These are phyloP conservation scores for Aspergillus oerlinghausenensis DNA, from an alignment of 2,329 filamentous ascomycete species.

Conservation along the genomic window DNA sequence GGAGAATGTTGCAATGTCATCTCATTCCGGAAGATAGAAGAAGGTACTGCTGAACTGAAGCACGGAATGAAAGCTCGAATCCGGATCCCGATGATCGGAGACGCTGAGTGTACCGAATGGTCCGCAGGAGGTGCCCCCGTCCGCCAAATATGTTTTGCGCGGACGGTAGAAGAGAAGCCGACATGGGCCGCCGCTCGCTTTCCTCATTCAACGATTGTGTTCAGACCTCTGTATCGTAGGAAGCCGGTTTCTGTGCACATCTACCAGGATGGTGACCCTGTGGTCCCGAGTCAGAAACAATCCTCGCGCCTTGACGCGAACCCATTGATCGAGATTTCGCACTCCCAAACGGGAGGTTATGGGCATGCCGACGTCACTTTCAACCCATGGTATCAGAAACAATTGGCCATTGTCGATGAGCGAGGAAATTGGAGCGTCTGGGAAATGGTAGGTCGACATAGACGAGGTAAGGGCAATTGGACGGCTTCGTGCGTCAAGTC, in stretches of 20 bases:
- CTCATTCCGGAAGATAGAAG: constrained; percentile 37
- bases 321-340: constrained; percentile 42
- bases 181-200: constrained; percentile 51
- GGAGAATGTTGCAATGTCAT: constrained; percentile 47
- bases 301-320: constrained; percentile 46
- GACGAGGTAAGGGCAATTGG: constrained; percentile 26
- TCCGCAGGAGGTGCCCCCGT: constrained; percentile 46
- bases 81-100: constrained; percentile 39
- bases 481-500: constrained; percentile 22
- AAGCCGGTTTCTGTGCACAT: constrained; percentile 21
- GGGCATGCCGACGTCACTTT: constrained; percentile 54
- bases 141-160: constrained; percentile 51
- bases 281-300: constrained; percentile 9
- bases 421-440: constrained; percentile 51
- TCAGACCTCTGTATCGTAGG: constrained; percentile 40
- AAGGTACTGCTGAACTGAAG: constrained; percentile 23
- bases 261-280: constrained; percentile 9
- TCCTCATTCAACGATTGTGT: constrained; percentile 42
- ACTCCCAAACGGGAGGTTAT: constrained; percentile 41
- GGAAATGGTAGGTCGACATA: constrained; percentile 36
- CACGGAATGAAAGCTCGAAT: constrained; percentile 18
- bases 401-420: constrained; percentile 53
- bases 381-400: constrained; percentile 56
- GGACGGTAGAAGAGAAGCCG: constrained; percentile 35
- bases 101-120: constrained; percentile 46